Evolutionary conservation across 306 rosid genomes (phyloP), one percentile per base, ranked within the genome.

Genomic region (Acacia melanoxylon): DNA sequence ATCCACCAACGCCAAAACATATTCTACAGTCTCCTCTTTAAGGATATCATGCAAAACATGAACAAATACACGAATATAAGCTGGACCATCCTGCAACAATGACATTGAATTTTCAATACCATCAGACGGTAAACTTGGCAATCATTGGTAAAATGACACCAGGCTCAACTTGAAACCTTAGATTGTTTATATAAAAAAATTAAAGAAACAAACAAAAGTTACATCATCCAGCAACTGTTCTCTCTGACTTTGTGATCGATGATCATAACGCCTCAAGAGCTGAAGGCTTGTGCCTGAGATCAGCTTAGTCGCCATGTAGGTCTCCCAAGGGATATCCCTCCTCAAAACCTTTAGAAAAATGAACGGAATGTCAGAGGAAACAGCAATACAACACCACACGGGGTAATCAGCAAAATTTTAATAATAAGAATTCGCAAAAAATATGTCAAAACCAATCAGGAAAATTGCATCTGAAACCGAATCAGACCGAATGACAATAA

Each of bases 261-360:
- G 91, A 78, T 95, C 99, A 49, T 89, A 95, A 80, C 99, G 98
- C 87, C 99, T 86, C 31, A 95, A 81, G 75, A 95, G 97, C 90
- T 93, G 98, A 87, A 95, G 98, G 86, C 89, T 88, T 7, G 97
- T 95, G 58, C 99, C 92, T 8, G 96, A 86, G 86, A 95, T 95
- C 70, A 93, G 93, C 90, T 95, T 95, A 15, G 97, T 93, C 2
- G 92, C 85, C 98, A 95, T 93, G 92, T 95, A 95, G 4, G 98
- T 92, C 88, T 95, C 99, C 99, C 98, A 95, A 75, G 98, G 99
- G 67, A 95, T 95, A 86, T 95, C 99, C 83, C 96, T 92, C 51
- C 83, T 89, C 82, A 95, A 85, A 79, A 92, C 99, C 99, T 87
- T 86, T 51, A 14, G 56, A 80, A 90, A 27, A 78, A 48, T 35